Evolutionary conservation across 352 stramenopile genomes (phyloP), one percentile per base, ranked within the genome.

Genomic region (Pythium utonaiense): DNA sequence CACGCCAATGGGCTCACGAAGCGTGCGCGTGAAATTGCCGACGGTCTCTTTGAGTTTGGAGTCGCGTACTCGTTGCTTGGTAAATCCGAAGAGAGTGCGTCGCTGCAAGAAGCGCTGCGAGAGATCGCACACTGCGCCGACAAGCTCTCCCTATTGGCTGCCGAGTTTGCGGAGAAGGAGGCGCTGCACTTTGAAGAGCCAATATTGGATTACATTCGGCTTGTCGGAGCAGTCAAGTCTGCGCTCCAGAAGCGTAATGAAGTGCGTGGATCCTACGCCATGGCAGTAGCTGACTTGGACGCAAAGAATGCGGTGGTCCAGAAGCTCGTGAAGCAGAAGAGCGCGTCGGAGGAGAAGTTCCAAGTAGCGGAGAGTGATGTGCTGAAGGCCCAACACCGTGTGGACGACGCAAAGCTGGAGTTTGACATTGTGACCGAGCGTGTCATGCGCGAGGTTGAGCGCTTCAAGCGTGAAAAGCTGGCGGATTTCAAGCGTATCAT

Each of bases 21-120:
- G 55, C 92, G 97, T 51, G 91, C 88, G 1, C 83, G 96, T 5
- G 95, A 98, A 78, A 97, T 98, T 54, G 93, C 96, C 2, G 96
- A 98, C 55, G 95, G 95, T 16, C 69, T 98, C 1, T 98, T 98
- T 68, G 96, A 99, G 73, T 98, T 98, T 74, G 95, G 96, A 21
- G 83, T 98, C 31, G 88, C 96, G 31, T 98, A 98, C 68, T 97
- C 96, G 64, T 72, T 98, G 36, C 68, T 99, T 8, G 95, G 93
- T 24, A 97, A 98, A 58, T 92, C 89, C 0, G 85, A 96, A 62
- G 96, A 98, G 55, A 96, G 93, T 30, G 79, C 89, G 62, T 94
- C 84, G 47, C 69, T 99, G 30, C 94, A 97, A 45, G 82, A 93
- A 66, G 96, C 91, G 17, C 70, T 99, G 27, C 82, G 80, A 44